Evolutionary conservation across 805 yeast species (phyloP).

Genomic region (Brettanomyces sp.): DNA sequence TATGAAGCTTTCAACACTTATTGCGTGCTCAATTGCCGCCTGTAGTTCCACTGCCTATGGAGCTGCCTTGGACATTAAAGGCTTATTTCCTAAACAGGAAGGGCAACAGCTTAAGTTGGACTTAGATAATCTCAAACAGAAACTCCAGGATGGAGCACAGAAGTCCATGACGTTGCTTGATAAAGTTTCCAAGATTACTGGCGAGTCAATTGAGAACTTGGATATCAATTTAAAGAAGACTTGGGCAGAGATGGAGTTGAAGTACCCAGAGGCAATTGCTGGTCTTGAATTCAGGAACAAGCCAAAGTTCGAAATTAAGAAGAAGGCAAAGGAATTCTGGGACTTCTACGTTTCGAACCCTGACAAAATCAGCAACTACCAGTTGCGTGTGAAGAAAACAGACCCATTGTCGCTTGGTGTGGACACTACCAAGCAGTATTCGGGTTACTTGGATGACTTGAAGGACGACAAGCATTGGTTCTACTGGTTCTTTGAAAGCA

Average conservation of each 20-base stretch:
- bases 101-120: neutral
- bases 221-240: slow-evolving; percentile 39
- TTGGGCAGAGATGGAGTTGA: slow-evolving; percentile 57
- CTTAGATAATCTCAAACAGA: neutral
- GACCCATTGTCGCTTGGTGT: slow-evolving; percentile 42
- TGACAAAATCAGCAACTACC: slow-evolving; percentile 29
- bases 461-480: slow-evolving; percentile 78
- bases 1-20: neutral
- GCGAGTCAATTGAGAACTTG: slow-evolving; percentile 39
- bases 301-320: slow-evolving; percentile 34
- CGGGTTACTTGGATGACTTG: slow-evolving; percentile 63
- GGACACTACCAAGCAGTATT: slow-evolving; percentile 59
- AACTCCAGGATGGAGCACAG: slow-evolving; percentile 1
- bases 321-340: slow-evolving; percentile 26
- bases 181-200: slow-evolving; percentile 42
- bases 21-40: neutral
- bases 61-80: neutral
- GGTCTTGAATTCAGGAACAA: slow-evolving; percentile 39
- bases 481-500: slow-evolving; percentile 88
- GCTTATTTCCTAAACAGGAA: neutral
- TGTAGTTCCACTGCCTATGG: neutral
- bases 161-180: slow-evolving; percentile 19
- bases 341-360: slow-evolving; percentile 21
- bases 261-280: slow-evolving; percentile 48
- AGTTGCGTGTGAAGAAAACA: slow-evolving; percentile 40